These are phyloP conservation scores for Priceomyces castillae DNA, from an alignment of 805 yeast species.

Conservation along the genomic window DNA sequence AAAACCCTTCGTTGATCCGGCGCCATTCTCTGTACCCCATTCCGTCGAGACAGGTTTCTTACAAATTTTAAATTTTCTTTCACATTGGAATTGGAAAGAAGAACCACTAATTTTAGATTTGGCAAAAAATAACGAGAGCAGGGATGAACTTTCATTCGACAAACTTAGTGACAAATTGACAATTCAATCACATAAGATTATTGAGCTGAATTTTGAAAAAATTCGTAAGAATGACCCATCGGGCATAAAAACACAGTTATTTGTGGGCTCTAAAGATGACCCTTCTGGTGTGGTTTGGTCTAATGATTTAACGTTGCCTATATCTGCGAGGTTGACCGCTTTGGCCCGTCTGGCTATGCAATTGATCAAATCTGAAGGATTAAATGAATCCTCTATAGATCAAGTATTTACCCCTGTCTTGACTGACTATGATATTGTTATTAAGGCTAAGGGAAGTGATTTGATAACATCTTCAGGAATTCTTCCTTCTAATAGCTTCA, in stretches of 20 bases:
- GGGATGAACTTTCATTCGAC: slow-evolving; percentile 30
- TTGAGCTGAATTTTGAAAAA: slow-evolving; percentile 62
- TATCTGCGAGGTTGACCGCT: slow-evolving; percentile 85
- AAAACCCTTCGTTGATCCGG: slow-evolving; percentile 81
- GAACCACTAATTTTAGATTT: slow-evolving; percentile 80
- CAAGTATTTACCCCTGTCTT: slow-evolving; percentile 77
- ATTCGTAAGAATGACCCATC: slow-evolving; percentile 79
- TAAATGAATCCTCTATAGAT: slow-evolving; percentile 38
- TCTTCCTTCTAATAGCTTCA: slow-evolving; percentile 51
- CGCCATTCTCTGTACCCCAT: slow-evolving; percentile 80
- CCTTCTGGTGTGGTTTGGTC: slow-evolving; percentile 87
- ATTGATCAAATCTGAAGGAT: slow-evolving; percentile 48
- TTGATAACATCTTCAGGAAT: slow-evolving; percentile 55
- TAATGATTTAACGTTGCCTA: slow-evolving; percentile 58
- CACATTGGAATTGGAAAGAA: slow-evolving; percentile 94
- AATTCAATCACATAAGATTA: slow-evolving; percentile 56
- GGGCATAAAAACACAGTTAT: slow-evolving; percentile 73
- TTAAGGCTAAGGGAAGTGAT: slow-evolving; percentile 51
- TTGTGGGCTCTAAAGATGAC: slow-evolving; percentile 80
- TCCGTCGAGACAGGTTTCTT: slow-evolving; percentile 79
- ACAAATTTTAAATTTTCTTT: slow-evolving; percentile 64
- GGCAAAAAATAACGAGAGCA: slow-evolving; percentile 38
- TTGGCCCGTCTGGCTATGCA: slow-evolving; percentile 72
- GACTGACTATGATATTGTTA: slow-evolving; percentile 78
- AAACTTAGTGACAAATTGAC: slow-evolving; percentile 61